These are phyloP conservation scores for Salix dunnii DNA, from an alignment of 345 rosid genomes.

Conservation along the genomic window DNA sequence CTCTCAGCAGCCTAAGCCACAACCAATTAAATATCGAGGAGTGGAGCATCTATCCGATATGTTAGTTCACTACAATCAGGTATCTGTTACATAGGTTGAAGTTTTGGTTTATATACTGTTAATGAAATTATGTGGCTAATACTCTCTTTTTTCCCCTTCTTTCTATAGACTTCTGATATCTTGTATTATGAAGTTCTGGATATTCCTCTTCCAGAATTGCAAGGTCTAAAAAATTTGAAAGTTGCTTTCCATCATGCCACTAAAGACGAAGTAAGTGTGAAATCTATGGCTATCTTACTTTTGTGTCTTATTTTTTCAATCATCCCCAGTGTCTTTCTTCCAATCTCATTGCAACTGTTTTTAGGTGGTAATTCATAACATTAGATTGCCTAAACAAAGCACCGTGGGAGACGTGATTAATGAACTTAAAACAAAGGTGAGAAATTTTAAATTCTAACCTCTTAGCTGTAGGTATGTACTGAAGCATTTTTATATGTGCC, in stretches of 20 bases:
- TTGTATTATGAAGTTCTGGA: conserved; percentile 93
- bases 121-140: not conserved
- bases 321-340: conserved; percentile 6
- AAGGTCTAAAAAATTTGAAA: conserved; percentile 81
- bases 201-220: conserved; percentile 94
- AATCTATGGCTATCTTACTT: not conserved
- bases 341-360: conserved; percentile 17
- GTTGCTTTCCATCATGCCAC: conserved; percentile 77
- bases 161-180: conserved; percentile 73
- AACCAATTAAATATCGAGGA: conserved; percentile 84
- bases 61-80: conserved; percentile 94
- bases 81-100: conserved; percentile 12
- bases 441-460: not conserved
- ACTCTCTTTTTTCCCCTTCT: not conserved
- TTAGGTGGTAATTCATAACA: conserved; percentile 79
- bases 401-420: conserved; percentile 86
- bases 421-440: conserved; percentile 84
- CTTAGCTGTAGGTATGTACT: not conserved
- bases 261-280: conserved; percentile 72
- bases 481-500: not conserved
- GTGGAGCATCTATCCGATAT: conserved; percentile 83
- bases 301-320: not conserved
- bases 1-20: conserved; percentile 98
- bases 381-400: conserved; percentile 90
- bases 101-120: not conserved